Evolutionary conservation across 257 asterid genomes (phyloP), one percentile per base, ranked within the genome.

Genomic region (Gardenia jasminoides): DNA sequence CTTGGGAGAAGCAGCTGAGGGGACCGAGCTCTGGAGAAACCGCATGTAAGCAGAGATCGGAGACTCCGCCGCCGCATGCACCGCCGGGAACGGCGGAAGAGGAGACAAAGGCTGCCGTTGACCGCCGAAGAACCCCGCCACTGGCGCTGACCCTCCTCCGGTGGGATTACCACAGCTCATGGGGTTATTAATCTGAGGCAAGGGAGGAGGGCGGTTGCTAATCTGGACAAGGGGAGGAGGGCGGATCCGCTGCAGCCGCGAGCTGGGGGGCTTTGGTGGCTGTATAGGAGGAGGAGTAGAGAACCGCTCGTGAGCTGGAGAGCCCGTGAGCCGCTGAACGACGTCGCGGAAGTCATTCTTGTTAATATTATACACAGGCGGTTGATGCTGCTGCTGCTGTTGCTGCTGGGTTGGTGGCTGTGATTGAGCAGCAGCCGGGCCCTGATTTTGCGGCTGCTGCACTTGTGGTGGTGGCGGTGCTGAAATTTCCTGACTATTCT

Each of bases 271-370:
- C 75, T 91, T 90, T 0, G 96, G 80, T 9, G 82, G 91, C 15
- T 88, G 68, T 1, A 79, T 85, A 13, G 96, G 93, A 6, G 95
- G 78, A 15, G 97, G 88, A 9, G 85, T 52, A 36, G 92, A 50
- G 10, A 80, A 59, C 17, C 96, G 85, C 82, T 91, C 97, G 77
- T 91, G 91, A 1, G 95, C 91, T 68, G 95, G 97, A 0, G 97
- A 89, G 30, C 98, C 97, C 6, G 98, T 93, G 70, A 93, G 98
- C 85, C 85, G 87, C 92, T 93, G 98, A 59, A 93, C 98, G 39
- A 93, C 95, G 69, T 92, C 95, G 4, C 97, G 92, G 82, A 93
- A 93, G 80, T 93, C 97, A 76, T 86, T 89, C 82, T 92, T 93
- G 84, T 88, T 93, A 41, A 93, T 92, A 83, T 92, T 93, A 83